These are phyloP conservation scores for Dictyostelium purpureum DNA, from an alignment of 78 protist species.

Conservation along the genomic window DNA sequence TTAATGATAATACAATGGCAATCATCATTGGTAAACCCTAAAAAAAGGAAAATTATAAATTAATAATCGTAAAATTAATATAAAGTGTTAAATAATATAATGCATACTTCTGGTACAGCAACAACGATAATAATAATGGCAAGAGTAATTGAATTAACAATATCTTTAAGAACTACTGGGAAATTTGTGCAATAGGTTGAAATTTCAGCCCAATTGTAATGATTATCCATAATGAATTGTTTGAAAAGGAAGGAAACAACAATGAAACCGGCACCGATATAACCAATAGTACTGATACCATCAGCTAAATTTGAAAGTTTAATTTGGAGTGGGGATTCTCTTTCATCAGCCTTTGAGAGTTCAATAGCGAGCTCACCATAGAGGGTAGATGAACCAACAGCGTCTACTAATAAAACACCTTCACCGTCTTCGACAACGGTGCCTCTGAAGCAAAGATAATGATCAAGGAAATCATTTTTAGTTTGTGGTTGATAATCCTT, in stretches of 20 bases:
- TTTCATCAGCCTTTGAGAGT: conserved; percentile 75
- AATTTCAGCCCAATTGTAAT: conserved; percentile 42
- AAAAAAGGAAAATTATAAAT: too few species aligned
- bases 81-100: not conserved
- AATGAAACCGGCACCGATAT: conserved; percentile 81
- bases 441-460: conserved; percentile 78
- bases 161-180: conserved; percentile 71
- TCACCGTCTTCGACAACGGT: conserved; percentile 75
- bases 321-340: conserved; percentile 82
- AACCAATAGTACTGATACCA: conserved; percentile 77
- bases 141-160: conserved; percentile 81
- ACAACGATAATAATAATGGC: conserved; percentile 89
- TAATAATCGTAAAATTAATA: not conserved
- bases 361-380: conserved; percentile 78
- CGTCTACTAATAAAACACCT: conserved; percentile 53
- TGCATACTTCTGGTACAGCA: conserved; percentile 81
- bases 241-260: conserved; percentile 84
- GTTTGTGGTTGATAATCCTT: conserved; percentile 14
- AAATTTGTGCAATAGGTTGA: conserved; percentile 40
- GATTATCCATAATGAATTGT: conserved; percentile 80
- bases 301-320: conserved; percentile 80
- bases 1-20: conserved; percentile 82
- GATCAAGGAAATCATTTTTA: conserved; percentile 54
- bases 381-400: conserved; percentile 75
- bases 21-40: conserved; percentile 90